These are phyloP conservation scores for Neocucurbitaria cava DNA, from an alignment of 2,329 filamentous ascomycete genomes.

Conservation along the genomic window DNA sequence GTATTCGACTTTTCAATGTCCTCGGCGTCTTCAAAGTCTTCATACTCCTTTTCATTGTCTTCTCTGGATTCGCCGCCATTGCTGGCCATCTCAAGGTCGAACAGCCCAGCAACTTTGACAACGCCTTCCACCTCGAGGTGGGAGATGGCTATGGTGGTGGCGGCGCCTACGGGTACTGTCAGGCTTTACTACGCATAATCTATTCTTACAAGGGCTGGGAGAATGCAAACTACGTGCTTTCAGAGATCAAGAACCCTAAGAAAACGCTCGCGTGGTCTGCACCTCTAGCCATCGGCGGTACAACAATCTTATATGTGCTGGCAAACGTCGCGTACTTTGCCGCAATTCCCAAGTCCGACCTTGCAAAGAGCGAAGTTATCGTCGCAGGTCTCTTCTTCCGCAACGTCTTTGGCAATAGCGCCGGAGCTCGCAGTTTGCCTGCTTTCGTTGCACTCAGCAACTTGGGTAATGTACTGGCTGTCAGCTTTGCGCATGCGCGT, in stretches of 20 bases:
- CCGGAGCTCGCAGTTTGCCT: constrained; percentile 51
- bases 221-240: constrained; percentile 68
- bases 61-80: constrained; percentile 56
- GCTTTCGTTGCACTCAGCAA: constrained; percentile 68
- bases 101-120: constrained; percentile 64
- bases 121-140: constrained; percentile 59
- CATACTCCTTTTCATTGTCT: constrained; percentile 67
- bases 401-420: constrained; percentile 66
- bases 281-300: constrained; percentile 64
- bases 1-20: constrained; percentile 65
- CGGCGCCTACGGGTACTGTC: constrained; percentile 57
- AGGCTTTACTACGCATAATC: constrained; percentile 64
- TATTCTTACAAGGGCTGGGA: constrained; percentile 71
- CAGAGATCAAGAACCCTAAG: constrained; percentile 63
- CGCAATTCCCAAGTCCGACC: constrained; percentile 64
- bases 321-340: constrained; percentile 72
- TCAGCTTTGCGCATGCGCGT: constrained; percentile 66
- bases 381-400: constrained; percentile 68
- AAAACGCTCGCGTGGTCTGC: constrained; percentile 64
- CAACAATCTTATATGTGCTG: constrained; percentile 67
- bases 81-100: constrained; percentile 45
- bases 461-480: constrained; percentile 67
- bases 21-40: constrained; percentile 68
- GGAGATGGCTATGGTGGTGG: constrained; percentile 45
- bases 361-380: constrained; percentile 65